Conservation (phyloP, 2,329 filamentous ascomycete species). For the Laburnicola sp. region DNA sequence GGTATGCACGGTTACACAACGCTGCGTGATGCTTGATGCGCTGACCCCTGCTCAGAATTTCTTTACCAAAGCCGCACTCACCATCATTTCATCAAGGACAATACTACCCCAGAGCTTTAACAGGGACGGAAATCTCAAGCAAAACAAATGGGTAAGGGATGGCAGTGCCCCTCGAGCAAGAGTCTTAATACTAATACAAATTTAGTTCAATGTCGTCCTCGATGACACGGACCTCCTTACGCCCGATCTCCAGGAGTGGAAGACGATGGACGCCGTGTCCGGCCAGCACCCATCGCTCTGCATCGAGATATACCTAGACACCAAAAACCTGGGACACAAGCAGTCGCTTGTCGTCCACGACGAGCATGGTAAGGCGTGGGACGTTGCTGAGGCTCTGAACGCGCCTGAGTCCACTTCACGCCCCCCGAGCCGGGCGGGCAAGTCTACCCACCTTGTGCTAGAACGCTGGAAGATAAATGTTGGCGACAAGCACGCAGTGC, state of each 20-base stretch:
- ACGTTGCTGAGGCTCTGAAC: conserved; percentile 82
- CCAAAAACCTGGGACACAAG: conserved; percentile 74
- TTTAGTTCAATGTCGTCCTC: conserved; percentile 89
- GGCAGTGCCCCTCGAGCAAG: not conserved
- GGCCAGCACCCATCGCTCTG: conserved; percentile 80
- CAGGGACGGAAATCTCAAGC: conserved; percentile 64
- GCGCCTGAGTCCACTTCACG: conserved; percentile 55
- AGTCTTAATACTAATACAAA: conserved; percentile 6
- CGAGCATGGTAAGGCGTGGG: conserved; percentile 88
- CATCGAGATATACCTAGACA: conserved; percentile 88
- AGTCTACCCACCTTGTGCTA: conserved; percentile 72
- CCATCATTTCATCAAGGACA: conserved; percentile 80
- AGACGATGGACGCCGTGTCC: conserved; percentile 73
- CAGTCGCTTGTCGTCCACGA: conserved; percentile 88
- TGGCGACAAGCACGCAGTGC: conserved; percentile 59
- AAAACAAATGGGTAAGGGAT: conserved; percentile 81
- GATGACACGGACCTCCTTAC: conserved; percentile 88
- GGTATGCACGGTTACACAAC: conserved; percentile 55
- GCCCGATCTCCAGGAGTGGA: conserved; percentile 82
- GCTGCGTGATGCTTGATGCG: conserved; percentile 7
- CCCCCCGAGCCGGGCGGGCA: conserved; percentile 53
- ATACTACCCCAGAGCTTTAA: conserved; percentile 63
- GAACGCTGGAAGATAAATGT: conserved; percentile 91
- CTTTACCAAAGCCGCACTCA: conserved; percentile 81
- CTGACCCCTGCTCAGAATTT: conserved; percentile 69